phyloP scores from a whole-genome alignment of 495 filamentous ascomycete species.

The Ramalina intermedia region DNA sequence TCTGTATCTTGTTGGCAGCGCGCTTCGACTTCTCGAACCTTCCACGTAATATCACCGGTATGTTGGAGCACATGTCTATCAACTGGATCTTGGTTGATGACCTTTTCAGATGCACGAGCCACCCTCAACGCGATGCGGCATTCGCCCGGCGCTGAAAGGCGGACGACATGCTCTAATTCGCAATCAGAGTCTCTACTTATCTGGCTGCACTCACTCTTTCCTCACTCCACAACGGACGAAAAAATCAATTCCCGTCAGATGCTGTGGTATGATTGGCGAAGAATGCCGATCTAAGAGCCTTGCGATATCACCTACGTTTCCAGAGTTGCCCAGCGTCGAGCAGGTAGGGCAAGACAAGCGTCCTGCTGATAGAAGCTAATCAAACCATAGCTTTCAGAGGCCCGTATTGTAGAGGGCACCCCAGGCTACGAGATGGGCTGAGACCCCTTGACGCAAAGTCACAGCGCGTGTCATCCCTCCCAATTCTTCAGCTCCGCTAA shows the following conservation, averaged over 20 bases:
- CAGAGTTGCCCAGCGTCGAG: neutral
- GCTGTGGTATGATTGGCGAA: neutral
- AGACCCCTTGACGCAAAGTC: neutral
- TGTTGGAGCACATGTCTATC: neutral
- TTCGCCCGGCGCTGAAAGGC: too few relatives aligned
- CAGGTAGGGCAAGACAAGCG: neutral
- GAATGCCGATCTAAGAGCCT: neutral
- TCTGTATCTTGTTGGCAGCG: constrained; percentile 45
- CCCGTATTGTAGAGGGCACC: too few relatives aligned
- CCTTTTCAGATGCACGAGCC: neutral
- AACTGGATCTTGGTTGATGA: neutral
- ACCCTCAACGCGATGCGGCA: too few relatives aligned
- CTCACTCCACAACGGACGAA: too few relatives aligned
- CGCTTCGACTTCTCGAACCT: constrained; percentile 25
- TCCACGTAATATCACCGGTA: neutral
- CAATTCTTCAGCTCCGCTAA: neutral
- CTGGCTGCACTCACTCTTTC: too few relatives aligned
- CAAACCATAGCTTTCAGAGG: neutral
- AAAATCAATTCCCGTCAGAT: too few relatives aligned
- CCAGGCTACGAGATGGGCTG: too few relatives aligned
- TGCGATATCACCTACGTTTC: too few relatives aligned
- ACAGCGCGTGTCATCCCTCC: neutral
- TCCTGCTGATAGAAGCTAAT: neutral
- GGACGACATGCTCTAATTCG: too few relatives aligned
- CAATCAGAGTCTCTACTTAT: too few relatives aligned